Percentiles rank a stretch among this genome's conserved stretches.
Conservation (phyloP, 1,139 yeast genomes). For the Pichia sp. region DNA sequence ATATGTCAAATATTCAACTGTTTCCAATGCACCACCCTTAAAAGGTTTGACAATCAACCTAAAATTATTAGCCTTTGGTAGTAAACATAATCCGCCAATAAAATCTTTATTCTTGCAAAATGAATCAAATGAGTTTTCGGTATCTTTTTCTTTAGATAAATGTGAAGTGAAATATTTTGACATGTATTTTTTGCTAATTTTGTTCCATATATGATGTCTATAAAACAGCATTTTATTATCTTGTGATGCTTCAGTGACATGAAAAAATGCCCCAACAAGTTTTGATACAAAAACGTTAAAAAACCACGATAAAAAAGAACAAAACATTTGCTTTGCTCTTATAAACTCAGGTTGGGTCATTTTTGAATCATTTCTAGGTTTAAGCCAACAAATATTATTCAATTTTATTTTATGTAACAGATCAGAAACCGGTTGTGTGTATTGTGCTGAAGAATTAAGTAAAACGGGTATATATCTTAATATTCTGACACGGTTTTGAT, state of each 20-base stretch:
- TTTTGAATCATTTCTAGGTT: slow-evolving; percentile 23
- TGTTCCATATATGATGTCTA: slow-evolving; percentile 56
- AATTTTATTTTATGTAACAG: slow-evolving; percentile 33
- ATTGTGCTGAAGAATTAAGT: slow-evolving; percentile 35
- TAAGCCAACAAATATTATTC: slow-evolving; percentile 44
- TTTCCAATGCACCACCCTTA: slow-evolving; percentile 28
- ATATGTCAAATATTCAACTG: slow-evolving; percentile 27
- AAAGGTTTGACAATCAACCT: slow-evolving; percentile 55
- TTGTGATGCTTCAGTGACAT: slow-evolving; percentile 54
- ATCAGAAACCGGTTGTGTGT: slow-evolving; percentile 27
- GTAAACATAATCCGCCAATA: slow-evolving; percentile 31
- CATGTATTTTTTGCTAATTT: slow-evolving; percentile 38
- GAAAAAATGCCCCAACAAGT: slow-evolving; percentile 53
- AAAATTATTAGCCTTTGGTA: slow-evolving; percentile 54
- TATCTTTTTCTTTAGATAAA: slow-evolving; percentile 21
- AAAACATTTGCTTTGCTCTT: slow-evolving; percentile 32
- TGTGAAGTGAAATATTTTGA: slow-evolving; percentile 34
- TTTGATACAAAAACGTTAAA: slow-evolving; percentile 42
- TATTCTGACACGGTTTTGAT: slow-evolving; percentile 40
- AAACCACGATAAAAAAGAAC: slow-evolving; percentile 52
- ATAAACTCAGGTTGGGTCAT: slow-evolving; percentile 36
- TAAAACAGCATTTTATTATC: slow-evolving; percentile 40
- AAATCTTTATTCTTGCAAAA: slow-evolving; percentile 21
- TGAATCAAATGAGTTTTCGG: slow-evolving; percentile 21
- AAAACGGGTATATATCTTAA: slow-evolving; percentile 34